Conservation (phyloP, 345 rosid species). For the Durio zibethinus region DNA sequence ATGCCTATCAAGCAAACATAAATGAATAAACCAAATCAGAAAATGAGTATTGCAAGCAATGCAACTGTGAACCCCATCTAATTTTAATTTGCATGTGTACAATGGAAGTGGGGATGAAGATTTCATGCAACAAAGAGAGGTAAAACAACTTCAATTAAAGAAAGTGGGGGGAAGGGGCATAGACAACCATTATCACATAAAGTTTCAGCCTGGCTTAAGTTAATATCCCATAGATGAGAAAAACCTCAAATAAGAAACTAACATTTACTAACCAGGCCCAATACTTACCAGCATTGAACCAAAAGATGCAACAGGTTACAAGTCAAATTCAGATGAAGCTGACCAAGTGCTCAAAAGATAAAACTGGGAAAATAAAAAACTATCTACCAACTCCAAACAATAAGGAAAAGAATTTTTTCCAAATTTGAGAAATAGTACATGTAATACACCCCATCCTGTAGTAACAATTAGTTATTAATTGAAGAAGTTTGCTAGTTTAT, state of each 20-base stretch:
- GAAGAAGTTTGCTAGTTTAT: neutral
- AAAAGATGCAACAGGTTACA: neutral
- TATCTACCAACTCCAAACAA: neutral
- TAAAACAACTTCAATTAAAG: neutral
- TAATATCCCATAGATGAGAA: neutral
- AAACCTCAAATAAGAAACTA: neutral
- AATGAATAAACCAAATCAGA: neutral
- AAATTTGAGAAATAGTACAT: neutral
- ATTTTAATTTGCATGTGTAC: neutral
- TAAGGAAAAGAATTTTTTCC: neutral
- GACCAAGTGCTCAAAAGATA: neutral
- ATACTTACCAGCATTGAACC: neutral
- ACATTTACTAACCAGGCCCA: slow-evolving; percentile 2
- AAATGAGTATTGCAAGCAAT: neutral
- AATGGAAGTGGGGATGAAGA: neutral
- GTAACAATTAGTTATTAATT: neutral
- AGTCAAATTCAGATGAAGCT: neutral
- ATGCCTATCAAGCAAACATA: slow-evolving; percentile 54
- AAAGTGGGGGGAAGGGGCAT: neutral
- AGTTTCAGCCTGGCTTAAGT: neutral
- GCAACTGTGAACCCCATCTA: neutral
- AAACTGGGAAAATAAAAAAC: neutral
- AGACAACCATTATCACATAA: neutral
- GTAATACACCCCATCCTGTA: neutral
- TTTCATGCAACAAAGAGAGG: neutral